Evolutionary conservation across 2,329 filamentous ascomycete species (phyloP).

Genomic region (Alternaria solani): DNA sequence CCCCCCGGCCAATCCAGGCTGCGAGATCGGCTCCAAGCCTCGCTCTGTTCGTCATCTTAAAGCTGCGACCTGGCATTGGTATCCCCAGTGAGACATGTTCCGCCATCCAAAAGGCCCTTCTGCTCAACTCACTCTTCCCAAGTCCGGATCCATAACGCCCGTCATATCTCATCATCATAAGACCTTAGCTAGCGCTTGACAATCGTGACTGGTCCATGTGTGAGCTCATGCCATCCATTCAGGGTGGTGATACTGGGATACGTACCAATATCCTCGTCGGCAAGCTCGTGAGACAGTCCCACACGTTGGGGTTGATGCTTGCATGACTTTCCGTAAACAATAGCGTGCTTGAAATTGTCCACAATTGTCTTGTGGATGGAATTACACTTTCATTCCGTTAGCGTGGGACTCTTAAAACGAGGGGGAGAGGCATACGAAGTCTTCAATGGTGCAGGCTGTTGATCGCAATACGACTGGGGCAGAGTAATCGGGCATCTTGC

Average conservation of each 20-base stretch:
- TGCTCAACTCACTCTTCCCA: constrained; percentile 36
- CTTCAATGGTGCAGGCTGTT: constrained; percentile 87
- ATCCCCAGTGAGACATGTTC: constrained; percentile 42
- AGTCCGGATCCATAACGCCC: constrained; percentile 26
- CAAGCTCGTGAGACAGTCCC: constrained; percentile 87
- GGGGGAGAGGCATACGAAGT: constrained; percentile 76
- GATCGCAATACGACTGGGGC: constrained; percentile 88
- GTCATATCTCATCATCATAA: constrained; percentile 29
- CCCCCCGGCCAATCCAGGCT: constrained; percentile 44
- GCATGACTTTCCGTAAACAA: constrained; percentile 97
- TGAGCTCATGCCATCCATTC: constrained; percentile 33
- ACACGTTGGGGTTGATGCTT: constrained; percentile 99
- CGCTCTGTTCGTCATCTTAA: constrained; percentile 41
- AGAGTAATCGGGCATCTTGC: constrained; percentile 89
- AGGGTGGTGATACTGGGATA: constrained; percentile 18
- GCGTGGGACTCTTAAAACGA: constrained; percentile 31
- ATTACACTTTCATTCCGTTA: constrained; percentile 75
- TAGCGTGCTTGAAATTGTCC: constrained; percentile 92
- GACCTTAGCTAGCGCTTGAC: constrained; percentile 50
- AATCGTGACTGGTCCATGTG: constrained; percentile 50
- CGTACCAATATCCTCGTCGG: constrained; percentile 96
- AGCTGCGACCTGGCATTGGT: constrained; percentile 38
- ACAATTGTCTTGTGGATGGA: constrained; percentile 95
- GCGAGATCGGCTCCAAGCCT: constrained; percentile 36
- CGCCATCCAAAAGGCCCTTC: constrained; percentile 40